Conservation (phyloP, 1,139 yeast genomes). For the Zygosaccharomyces sapae region DNA sequence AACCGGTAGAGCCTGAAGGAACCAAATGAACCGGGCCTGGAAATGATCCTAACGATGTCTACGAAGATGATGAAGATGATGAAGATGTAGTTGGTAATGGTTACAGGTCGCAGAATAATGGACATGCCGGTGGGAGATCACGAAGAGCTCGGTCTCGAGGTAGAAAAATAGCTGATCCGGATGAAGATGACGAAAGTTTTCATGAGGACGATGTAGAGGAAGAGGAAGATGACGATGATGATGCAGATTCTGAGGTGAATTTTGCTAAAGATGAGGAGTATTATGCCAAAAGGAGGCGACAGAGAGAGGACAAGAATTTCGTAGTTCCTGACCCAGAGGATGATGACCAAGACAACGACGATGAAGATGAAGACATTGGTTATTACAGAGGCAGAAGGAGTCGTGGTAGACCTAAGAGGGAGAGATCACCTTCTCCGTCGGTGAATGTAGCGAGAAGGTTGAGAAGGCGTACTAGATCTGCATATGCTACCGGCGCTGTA, state of each 20-base stretch:
- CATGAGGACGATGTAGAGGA: conserved; percentile 34
- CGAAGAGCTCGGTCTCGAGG: conserved; percentile 18
- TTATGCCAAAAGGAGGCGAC: conserved; percentile 15
- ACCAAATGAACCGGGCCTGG: background rate
- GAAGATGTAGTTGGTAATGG: conserved; percentile 23
- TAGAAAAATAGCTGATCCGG: conserved; percentile 19
- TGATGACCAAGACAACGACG: conserved; percentile 14
- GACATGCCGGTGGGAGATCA: conserved; percentile 20
- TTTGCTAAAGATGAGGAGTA: conserved; percentile 11
- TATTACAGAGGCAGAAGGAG: conserved; percentile 30
- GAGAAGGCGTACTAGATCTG: conserved; percentile 18
- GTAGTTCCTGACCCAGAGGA: conserved; percentile 29
- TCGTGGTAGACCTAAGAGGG: conserved; percentile 12
- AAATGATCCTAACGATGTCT: conserved; percentile 6
- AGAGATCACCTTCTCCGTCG: conserved; percentile 10
- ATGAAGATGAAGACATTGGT: conserved; percentile 35
- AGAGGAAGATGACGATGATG: conserved; percentile 32
- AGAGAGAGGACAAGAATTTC: conserved; percentile 21
- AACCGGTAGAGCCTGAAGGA: background rate
- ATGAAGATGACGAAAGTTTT: conserved; percentile 33
- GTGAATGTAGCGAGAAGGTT: conserved; percentile 11
- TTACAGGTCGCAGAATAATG: conserved; percentile 12
- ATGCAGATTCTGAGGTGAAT: conserved; percentile 19
- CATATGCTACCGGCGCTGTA: conserved; percentile 9
- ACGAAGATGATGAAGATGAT: conserved; percentile 21